A percentile compares a stretch with the other conserved stretches of the same genome.
phyloP scores from a whole-genome alignment of 2,329 filamentous ascomycete species.

The Ascosphaera apis region DNA sequence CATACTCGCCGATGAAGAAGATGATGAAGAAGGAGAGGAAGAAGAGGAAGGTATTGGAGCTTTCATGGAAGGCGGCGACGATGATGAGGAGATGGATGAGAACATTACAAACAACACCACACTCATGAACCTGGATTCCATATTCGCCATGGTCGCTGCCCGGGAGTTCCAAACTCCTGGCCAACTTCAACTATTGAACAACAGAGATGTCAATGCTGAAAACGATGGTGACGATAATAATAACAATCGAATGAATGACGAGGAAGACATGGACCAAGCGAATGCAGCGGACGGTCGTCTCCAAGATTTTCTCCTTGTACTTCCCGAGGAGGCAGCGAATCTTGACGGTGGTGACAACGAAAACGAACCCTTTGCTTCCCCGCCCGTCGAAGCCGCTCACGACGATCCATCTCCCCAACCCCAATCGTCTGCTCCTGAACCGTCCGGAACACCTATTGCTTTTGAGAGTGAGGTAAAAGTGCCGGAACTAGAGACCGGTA shows the following conservation, averaged over 20 bases:
- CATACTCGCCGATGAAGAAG: slow-evolving; percentile 24
- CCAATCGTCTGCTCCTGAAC: slow-evolving; percentile 45
- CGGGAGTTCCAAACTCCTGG: too few relatives aligned
- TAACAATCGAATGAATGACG: slow-evolving; percentile 12
- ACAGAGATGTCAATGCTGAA: slow-evolving; percentile 8
- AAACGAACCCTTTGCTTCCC: slow-evolving; percentile 51
- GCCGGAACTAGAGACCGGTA: slow-evolving; percentile 2
- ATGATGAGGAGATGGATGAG: slow-evolving; percentile 4
- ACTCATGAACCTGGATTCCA: slow-evolving; percentile 5
- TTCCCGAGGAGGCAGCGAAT: too few relatives aligned
- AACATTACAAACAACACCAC: slow-evolving; percentile 6
- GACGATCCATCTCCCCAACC: slow-evolving; percentile 34
- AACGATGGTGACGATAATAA: slow-evolving; percentile 23
- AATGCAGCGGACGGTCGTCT: slow-evolving; percentile 40
- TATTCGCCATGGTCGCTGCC: slow-evolving; percentile 6
- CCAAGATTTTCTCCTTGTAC: too few relatives aligned
- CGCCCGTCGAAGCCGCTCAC: slow-evolving; percentile 32
- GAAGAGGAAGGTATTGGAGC: slow-evolving; percentile 23
- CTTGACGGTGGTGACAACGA: slow-evolving; percentile 60
- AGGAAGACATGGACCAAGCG: slow-evolving; percentile 28
- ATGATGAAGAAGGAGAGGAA: slow-evolving; percentile 13
- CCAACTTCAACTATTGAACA: slow-evolving; percentile 7
- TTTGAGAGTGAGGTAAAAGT: neutral
- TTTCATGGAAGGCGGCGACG: slow-evolving; percentile 12
- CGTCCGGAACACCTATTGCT: slow-evolving; percentile 32